Evolutionary conservation across 352 stramenopile genomes (phyloP).

Genomic region (Phytophthora sp.): DNA sequence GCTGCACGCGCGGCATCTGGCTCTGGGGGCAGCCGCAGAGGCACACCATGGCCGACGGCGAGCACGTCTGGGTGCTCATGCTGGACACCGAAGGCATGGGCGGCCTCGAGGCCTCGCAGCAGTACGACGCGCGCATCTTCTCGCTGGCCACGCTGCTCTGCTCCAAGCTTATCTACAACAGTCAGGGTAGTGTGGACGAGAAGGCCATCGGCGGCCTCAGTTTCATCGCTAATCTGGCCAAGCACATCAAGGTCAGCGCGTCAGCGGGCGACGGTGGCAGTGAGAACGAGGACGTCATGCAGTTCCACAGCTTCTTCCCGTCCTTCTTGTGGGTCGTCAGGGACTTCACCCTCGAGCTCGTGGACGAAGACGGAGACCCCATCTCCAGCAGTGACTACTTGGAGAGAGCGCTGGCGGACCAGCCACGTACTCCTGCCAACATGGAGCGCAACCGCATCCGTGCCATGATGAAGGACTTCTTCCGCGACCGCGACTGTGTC

Average conservation of each 20-base stretch:
- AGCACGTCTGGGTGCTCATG: conserved; percentile 83
- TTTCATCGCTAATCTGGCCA: conserved; percentile 89
- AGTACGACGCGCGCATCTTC: conserved; percentile 91
- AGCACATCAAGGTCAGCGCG: conserved; percentile 82
- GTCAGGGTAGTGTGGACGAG: conserved; percentile 84
- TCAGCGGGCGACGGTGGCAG: conserved; percentile 31
- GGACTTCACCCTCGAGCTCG: conserved; percentile 88
- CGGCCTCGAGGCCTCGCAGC: conserved; percentile 80
- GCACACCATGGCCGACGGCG: conserved; percentile 63
- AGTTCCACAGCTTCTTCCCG: conserved; percentile 88
- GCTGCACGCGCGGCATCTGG: conserved; percentile 89
- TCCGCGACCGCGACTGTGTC: conserved; percentile 79
- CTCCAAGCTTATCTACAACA: conserved; percentile 91
- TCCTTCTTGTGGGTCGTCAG: conserved; percentile 90
- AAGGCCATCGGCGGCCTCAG: conserved; percentile 84
- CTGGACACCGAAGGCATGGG: conserved; percentile 90
- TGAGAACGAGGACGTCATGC: conserved; percentile 64
- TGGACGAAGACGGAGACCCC: conserved; percentile 82
- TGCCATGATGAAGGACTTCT: conserved; percentile 88
- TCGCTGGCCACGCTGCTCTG: conserved; percentile 84
- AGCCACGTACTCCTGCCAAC: conserved; percentile 71
- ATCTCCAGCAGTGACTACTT: conserved; percentile 87
- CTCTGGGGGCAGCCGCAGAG: conserved; percentile 78
- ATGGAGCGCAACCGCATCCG: conserved; percentile 83
- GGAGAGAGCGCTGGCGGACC: conserved; percentile 73